phyloP scores from a whole-genome alignment of 176 grass and related monocot genomes.

The Triticum dicoccoides region DNA sequence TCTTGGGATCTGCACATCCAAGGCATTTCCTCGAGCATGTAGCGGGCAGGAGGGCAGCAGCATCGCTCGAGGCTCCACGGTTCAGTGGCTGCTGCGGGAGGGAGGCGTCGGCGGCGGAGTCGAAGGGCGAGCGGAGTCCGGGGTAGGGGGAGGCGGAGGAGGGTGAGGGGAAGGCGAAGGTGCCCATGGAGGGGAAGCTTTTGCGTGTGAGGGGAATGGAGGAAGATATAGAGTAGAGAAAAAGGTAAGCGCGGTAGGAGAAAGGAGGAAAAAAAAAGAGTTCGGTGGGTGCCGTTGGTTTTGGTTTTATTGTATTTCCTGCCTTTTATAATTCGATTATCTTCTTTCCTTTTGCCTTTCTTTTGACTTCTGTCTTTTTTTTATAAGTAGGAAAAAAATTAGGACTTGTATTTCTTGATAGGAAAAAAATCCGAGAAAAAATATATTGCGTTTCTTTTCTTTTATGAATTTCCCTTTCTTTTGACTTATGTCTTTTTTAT shows the following conservation, averaged over 20 bases:
- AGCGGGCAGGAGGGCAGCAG: background rate
- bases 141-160: background rate
- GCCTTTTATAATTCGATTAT: background rate
- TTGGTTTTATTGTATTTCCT: slow-evolving; percentile 36
- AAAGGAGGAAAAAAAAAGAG: background rate
- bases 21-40: slow-evolving; percentile 45
- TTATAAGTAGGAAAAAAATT: too few relatives aligned
- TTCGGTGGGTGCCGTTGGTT: slow-evolving; percentile 34
- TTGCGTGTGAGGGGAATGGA: slow-evolving; percentile 17
- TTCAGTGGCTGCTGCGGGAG: background rate
- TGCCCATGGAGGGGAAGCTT: slow-evolving; percentile 42
- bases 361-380: background rate
- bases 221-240: slow-evolving; percentile 37
- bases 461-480: background rate
- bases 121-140: background rate
- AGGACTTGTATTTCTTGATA: too few relatives aligned
- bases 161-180: background rate
- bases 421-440: too few relatives aligned
- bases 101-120: background rate
- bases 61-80: slow-evolving; percentile 21
- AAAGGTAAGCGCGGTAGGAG: slow-evolving; percentile 25
- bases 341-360: background rate
- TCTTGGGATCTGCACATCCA: slow-evolving; percentile 31
- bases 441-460: too few relatives aligned
- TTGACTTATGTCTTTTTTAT: background rate